Evolutionary conservation across 352 stramenopile species (phyloP), one percentile per base, ranked within the genome.

Genomic region (Phytophthora aleatoria): DNA sequence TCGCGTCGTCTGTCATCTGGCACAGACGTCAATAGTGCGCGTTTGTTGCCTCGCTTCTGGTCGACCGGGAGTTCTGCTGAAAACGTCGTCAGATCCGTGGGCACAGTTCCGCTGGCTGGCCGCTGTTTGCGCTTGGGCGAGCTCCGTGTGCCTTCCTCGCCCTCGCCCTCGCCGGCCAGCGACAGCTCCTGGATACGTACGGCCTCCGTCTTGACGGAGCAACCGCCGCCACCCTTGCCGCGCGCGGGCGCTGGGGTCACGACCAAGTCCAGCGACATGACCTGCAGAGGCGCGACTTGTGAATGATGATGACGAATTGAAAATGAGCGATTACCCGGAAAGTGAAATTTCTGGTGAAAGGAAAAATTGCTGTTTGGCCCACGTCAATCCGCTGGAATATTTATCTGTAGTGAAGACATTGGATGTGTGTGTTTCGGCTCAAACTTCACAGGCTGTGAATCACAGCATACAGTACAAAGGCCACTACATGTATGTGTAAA

Each of bases 41-140:
- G 71, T 55, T 83, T 87, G 39, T 84, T 79, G 45, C 76, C 67
- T 43, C 75, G 73, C 41, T 73, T 78, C 45, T 71, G 64, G 36
- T 73, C 61, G n/a, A 24, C 43, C 16, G 41, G 33, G 1, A 69
- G 41, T 11, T 64, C 51, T 5, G 15, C 38, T 3, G 28, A 38
- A 2, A 67, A 48, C 41, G 52, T 43, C 30, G 60, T 69, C 36
- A 69, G 28, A 35, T 69, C 57, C 3, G 49, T 59, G 13, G 61
- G 48, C 20, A 62, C n/a, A 36, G 50, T 73, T 33, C 26, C 59
- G 10, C 41, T 64, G 15, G 53, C 26, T 35, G 61, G 56, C 1
- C 48, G 69, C 31, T 68, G 59, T 44, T 73, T 81, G 20, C 62
- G 54, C 66, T 78, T 74, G 20, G 65, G 66, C 11, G 61, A 76